Evolutionary conservation across 352 stramenopile species (phyloP).

Genomic region (Plasmopara muralis): DNA sequence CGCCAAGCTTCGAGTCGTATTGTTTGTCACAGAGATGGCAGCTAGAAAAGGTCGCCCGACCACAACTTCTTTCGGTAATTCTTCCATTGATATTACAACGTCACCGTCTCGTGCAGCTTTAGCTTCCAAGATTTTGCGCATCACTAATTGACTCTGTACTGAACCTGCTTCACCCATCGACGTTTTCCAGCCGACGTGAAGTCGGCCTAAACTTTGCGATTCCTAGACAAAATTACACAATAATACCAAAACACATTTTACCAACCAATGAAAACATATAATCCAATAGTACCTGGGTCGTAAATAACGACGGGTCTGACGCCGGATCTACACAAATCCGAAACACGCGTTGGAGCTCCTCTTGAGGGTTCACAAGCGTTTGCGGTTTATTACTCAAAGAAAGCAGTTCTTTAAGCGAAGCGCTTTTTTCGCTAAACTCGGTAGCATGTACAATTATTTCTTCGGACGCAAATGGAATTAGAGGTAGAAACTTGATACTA

Average conservation of each 20-base stretch:
- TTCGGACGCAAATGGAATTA: slow-evolving; percentile 50
- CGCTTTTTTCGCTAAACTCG: slow-evolving; percentile 6
- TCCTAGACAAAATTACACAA: slow-evolving; percentile 16
- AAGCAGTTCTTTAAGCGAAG: slow-evolving; percentile 27
- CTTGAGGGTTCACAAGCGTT: slow-evolving; percentile 68
- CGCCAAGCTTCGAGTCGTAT: slow-evolving; percentile 45
- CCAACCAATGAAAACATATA: no score
- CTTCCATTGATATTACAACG: slow-evolving; percentile 36
- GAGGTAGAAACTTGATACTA: slow-evolving; percentile 68
- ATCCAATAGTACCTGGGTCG: slow-evolving; percentile 25
- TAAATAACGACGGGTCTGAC: slow-evolving; percentile 26
- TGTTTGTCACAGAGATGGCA: slow-evolving; percentile 55
- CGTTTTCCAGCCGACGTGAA: slow-evolving; percentile 81
- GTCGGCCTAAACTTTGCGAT: slow-evolving; percentile 58
- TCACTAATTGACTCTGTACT: slow-evolving; percentile 72
- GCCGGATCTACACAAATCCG: slow-evolving; percentile 37
- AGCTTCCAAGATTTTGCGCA: slow-evolving; percentile 37
- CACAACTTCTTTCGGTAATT: slow-evolving; percentile 41
- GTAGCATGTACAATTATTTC: slow-evolving; percentile 18
- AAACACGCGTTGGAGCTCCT: slow-evolving; percentile 79
- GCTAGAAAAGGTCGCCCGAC: slow-evolving; percentile 51
- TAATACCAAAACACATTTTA: no score
- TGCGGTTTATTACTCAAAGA: slow-evolving; percentile 25
- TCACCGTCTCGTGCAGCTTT: slow-evolving; percentile 22
- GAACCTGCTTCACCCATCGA: slow-evolving; percentile 73